Base-by-base conservation (phyloP, 2,329 filamentous ascomycete species). In the Trichoderma sp. region DNA sequence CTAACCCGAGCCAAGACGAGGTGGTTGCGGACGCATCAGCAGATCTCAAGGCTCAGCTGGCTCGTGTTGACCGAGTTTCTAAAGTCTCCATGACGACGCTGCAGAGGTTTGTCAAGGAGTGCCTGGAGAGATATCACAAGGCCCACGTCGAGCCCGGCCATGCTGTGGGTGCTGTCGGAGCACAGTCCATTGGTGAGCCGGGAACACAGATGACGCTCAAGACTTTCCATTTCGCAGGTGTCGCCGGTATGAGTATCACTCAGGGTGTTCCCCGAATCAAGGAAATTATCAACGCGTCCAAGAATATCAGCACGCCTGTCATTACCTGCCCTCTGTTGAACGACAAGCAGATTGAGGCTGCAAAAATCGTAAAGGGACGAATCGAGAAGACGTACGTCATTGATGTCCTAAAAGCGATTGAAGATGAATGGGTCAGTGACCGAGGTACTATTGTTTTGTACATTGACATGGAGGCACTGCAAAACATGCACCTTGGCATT, bases 211-310 rank as follows among this genome's bases (percentile, higher is more conserved):
- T 99, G 96, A 99, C 96, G 1, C 84, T 99, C 74, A 98, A 98
- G 84, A 98, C 96, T 80, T 98, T 98, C 90, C 96, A 98, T 92
- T 99, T 99, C 85, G 96, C 96, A 80, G 96, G 96, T 92, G 96
- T 99, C 74, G 96, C 96, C 57, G 95, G 95, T 81, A 98, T 99
- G 96, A 97, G 94, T 87, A 97, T 99, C 79, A 99, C 96, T 0
- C 94, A 98, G 79, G 96, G 96, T 93, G 96, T 99, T 7, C 96
- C 96, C 1, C 95, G 96, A 91, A 99, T 99, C 85, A 99, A 99
- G 84, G 96, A 99, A 86, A 99, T 99, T 76, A 99, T 99, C 90
- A 99, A 99, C 83, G 96, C 96, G 6, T 97, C 94, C 9, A 97
- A 94, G 80, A 86, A 86, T 64, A 99, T 99, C 82, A 97, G 93